Evolutionary conservation across 345 rosid genomes (phyloP).

Genomic region (Eucalyptus viminalis): DNA sequence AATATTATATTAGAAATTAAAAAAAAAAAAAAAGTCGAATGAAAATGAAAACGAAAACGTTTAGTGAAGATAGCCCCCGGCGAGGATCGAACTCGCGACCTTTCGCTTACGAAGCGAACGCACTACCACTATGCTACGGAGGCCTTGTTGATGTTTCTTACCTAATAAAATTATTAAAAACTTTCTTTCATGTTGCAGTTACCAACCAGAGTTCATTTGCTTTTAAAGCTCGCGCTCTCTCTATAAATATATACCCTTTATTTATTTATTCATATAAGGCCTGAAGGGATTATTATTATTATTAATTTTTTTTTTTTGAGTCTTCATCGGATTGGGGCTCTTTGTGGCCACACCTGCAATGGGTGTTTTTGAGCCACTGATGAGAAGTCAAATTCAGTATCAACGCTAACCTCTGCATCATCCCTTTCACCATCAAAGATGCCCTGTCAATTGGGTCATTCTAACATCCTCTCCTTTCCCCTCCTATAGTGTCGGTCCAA

Average conservation of each 20-base stretch:
- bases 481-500: too few relatives aligned
- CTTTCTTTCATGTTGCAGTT: too few relatives aligned
- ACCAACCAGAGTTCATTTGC: too few relatives aligned
- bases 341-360: neutral
- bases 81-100: slow-evolving; percentile 99
- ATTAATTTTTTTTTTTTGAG: neutral
- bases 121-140: slow-evolving; percentile 99
- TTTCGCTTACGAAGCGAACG: slow-evolving; percentile 99
- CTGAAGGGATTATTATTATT: too few relatives aligned
- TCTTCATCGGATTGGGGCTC: neutral
- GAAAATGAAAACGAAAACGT: neutral
- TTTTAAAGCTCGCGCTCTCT: neutral
- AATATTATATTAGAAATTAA: neutral
- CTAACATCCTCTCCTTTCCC: neutral
- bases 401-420: neutral
- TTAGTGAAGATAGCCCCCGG: neutral
- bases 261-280: neutral
- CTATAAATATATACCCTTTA: neutral
- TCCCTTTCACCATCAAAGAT: neutral
- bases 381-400: neutral
- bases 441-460: neutral
- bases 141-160: neutral
- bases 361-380: neutral
- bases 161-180: too few relatives aligned
- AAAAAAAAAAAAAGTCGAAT: neutral